A percentile compares a stretch with the other conserved stretches of the same genome.
These are phyloP conservation scores for Phoma sp. DNA, from an alignment of 2,329 filamentous ascomycete species.

Conservation along the genomic window DNA sequence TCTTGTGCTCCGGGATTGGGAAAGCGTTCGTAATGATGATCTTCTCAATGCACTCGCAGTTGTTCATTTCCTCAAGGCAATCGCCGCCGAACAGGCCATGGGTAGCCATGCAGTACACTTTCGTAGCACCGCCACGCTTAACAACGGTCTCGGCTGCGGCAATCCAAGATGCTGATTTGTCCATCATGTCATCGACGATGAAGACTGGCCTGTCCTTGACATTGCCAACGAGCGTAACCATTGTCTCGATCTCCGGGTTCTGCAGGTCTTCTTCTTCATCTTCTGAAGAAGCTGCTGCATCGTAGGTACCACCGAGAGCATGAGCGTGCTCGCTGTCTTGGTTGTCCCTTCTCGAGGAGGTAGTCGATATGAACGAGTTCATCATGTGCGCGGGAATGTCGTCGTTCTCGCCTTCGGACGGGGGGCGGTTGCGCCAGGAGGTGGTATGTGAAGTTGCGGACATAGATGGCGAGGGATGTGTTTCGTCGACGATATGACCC, in stretches of 20 bases:
- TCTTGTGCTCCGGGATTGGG: slow-evolving; percentile 80
- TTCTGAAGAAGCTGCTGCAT: slow-evolving; percentile 82
- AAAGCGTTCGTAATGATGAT: slow-evolving; percentile 98
- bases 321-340: slow-evolving; percentile 63
- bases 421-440: slow-evolving; percentile 53
- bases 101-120: slow-evolving; percentile 96
- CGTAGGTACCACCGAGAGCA: slow-evolving; percentile 82
- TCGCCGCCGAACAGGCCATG: slow-evolving; percentile 94
- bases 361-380: slow-evolving; percentile 81
- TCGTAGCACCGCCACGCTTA: slow-evolving; percentile 88
- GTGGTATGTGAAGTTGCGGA: slow-evolving; percentile 68
- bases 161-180: slow-evolving; percentile 96
- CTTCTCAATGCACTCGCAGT: slow-evolving; percentile 90
- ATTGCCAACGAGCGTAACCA: slow-evolving; percentile 96
- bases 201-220: slow-evolving; percentile 88
- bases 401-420: slow-evolving; percentile 57
- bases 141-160: slow-evolving; percentile 96
- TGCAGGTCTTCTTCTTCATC: slow-evolving; percentile 92
- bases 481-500: slow-evolving; percentile 93
- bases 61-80: slow-evolving; percentile 86
- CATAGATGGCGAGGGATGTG: slow-evolving; percentile 79
- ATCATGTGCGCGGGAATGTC: slow-evolving; percentile 82
- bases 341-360: slow-evolving; percentile 64
- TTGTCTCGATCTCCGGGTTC: slow-evolving; percentile 84
- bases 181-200: slow-evolving; percentile 98